Evolutionary conservation across 352 stramenopile genomes (phyloP).

Genomic region (Blastocystis sp.): DNA sequence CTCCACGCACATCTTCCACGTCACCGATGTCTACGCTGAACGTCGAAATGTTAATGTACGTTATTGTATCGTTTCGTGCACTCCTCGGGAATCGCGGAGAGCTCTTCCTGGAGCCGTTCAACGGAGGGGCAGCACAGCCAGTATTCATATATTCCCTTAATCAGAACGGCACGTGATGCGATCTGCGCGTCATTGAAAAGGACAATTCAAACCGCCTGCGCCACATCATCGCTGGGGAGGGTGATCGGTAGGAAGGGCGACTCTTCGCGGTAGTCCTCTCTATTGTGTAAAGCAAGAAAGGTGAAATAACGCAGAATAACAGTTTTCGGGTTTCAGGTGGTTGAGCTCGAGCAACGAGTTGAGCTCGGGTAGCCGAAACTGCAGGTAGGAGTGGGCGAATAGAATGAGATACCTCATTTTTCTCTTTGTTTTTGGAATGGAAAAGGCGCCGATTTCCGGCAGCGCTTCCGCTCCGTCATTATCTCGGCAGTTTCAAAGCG

Average conservation of each 20-base stretch:
- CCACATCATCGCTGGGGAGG: conserved; percentile 76
- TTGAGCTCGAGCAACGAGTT: conserved; percentile 79
- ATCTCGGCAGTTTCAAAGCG: no score
- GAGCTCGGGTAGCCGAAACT: conserved; percentile 81
- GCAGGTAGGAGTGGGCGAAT: conserved; percentile 62
- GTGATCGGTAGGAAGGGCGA: conserved; percentile 76
- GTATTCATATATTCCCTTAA: conserved; percentile 81
- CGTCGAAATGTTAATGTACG: not conserved
- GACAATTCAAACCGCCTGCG: conserved; percentile 73
- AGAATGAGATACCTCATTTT: conserved; percentile 49
- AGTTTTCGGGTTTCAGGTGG: conserved; percentile 72
- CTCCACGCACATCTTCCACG: conserved; percentile 79
- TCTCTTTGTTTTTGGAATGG: no score
- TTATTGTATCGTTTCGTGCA: not conserved
- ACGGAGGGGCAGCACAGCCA: conserved; percentile 77
- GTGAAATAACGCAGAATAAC: conserved; percentile 71
- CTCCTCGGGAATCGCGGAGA: not conserved
- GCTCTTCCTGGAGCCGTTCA: conserved; percentile 72
- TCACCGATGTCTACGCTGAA: not conserved
- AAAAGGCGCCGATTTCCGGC: no score
- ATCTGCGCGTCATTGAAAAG: conserved; percentile 73
- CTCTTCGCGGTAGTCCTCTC: conserved; percentile 40
- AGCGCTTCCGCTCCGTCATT: no score
- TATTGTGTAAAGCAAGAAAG: conserved; percentile 75
- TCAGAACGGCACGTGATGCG: conserved; percentile 78